Evolutionary conservation across 2,329 filamentous ascomycete species (phyloP), one percentile per base, ranked within the genome.

Genomic region (Fusarium sp.): DNA sequence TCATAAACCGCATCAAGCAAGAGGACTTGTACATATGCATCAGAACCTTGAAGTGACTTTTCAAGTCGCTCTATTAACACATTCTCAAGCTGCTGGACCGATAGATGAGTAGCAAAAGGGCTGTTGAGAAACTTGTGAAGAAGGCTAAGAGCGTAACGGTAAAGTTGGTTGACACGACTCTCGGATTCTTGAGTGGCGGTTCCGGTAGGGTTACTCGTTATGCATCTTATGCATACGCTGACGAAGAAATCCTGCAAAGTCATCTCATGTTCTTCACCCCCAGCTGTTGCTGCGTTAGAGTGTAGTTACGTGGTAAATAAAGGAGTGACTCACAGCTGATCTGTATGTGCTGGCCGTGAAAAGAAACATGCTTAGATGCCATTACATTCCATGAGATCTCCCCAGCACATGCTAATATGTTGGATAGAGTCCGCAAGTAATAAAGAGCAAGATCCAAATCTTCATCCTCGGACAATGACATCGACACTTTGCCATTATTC

Each of bases 381-480:
- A 97, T 81, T 7, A 91, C 86, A 15, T 86, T 84, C 91, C 93
- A 94, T 11, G 91, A 89, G 54, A 87, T 86, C 47, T 92, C 89
- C 6, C 79, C 22, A 86, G 91, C 60, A 89, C 88, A 90, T 18
- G 27, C 87, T 85, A 18, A 97, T 27, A 97, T 86, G 70, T 93
- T 92, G 8, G 90, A 90, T 2, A 97, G 79, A 4, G 92, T 91
- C 54, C 88, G 88, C 22, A 98, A 81, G 74, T 95, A 91, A 78
- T 97, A 97, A 5, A 93, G 82, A 65, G 90, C 93, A 60, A 94
- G 86, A 66, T 92, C 91, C 10, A 94, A 84, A 70, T 97, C 92
- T 67, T 94, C 89, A 9, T 89, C 85, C 46, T 84, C 82, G 5
- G 80, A 82, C 62, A 88, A 79, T 0, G 62, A 46, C 6, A 66